Percentiles rank a stretch among this genome's conserved stretches.
Conservation (phyloP, 352 stramenopile species). For the Phytophthora kernoviae region DNA sequence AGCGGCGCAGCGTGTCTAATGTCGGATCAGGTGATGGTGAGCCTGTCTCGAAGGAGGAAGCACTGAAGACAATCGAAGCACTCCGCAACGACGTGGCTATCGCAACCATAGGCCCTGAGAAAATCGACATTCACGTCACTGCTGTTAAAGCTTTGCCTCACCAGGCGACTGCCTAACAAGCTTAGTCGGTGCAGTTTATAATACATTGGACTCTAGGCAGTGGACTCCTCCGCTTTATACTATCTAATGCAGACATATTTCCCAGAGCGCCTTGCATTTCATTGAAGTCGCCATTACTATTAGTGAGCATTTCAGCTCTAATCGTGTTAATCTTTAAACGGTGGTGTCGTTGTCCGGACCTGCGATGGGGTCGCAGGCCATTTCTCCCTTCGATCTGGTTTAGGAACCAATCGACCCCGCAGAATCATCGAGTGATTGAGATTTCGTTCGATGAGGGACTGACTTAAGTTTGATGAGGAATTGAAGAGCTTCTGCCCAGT, state of each 20-base stretch:
- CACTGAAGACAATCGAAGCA: constrained; percentile 45
- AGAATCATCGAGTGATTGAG: constrained; percentile 8
- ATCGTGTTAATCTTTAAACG: neutral
- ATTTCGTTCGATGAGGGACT: constrained; percentile 10
- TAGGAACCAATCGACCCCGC: constrained; percentile 1
- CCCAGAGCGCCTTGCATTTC: neutral
- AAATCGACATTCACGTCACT: constrained; percentile 14
- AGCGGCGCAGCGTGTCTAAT: constrained; percentile 24
- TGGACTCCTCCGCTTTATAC: no score
- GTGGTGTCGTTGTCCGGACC: neutral
- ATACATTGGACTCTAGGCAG: no score
- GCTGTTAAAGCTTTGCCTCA: constrained; percentile 1
- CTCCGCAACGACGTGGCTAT: constrained; percentile 27
- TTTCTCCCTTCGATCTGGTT: neutral
- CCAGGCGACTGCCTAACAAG: constrained; percentile 6
- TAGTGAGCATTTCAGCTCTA: no score
- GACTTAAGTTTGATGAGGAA: constrained; percentile 76
- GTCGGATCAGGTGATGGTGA: constrained; percentile 23
- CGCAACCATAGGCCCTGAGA: constrained; percentile 1
- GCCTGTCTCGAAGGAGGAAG: constrained; percentile 41
- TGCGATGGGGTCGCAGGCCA: no score
- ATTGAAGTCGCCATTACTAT: no score
- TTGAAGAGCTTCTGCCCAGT: constrained; percentile 77
- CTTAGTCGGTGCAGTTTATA: no score
- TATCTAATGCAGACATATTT: neutral